Evolutionary conservation across 1,139 yeast species (phyloP), one percentile per base, ranked within the genome.

Genomic region (Zygoascus sp.): DNA sequence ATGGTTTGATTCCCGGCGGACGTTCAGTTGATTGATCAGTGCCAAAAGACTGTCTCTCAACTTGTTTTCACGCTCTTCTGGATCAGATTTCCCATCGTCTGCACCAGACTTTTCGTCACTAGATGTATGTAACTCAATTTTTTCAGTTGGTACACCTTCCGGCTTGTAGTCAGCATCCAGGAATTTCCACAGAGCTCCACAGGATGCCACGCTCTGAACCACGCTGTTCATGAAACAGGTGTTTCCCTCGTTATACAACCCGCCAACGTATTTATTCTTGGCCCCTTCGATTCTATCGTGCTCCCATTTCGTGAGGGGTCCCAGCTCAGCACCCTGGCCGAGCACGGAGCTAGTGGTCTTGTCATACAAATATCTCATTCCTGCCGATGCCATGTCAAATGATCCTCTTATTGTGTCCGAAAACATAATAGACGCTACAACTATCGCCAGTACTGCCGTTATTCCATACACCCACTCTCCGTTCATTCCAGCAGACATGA

Each of bases 211-310:
- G 11, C 88, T 77, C 64, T 89, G 97, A 32, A 89, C 69, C 1
- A 89, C 96, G 17, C 89, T 81, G 65, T 89, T 89, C 95, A 89
- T 88, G 58, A 89, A 89, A 63, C 97, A 89, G 0, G 96, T 87
- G 60, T 89, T 89, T 11, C 96, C 96, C 55, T 88, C 96, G 64
- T 89, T 89, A 52, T 79, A 76, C 38, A 89, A 72, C 1, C 97
- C 97, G 21, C 96, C 96, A 32, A 87, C 76, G 52, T 55, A 56
- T 13, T 60, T 53, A 36, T 54, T 50, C 34, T 58, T 50, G 53
- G 60, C 61, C n/a, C 47, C 50, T 28, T 51, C 58, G 37, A 59
- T 57, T n/a, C 57, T 49, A 1, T 51, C 50, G 44, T 51, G 53
- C 45, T 64, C 67, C 13, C 49, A 44, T 10, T 47, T 56, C 28